phyloP scores from a whole-genome alignment of 495 filamentous ascomycete genomes.

The Cercophora newfieldiana region DNA sequence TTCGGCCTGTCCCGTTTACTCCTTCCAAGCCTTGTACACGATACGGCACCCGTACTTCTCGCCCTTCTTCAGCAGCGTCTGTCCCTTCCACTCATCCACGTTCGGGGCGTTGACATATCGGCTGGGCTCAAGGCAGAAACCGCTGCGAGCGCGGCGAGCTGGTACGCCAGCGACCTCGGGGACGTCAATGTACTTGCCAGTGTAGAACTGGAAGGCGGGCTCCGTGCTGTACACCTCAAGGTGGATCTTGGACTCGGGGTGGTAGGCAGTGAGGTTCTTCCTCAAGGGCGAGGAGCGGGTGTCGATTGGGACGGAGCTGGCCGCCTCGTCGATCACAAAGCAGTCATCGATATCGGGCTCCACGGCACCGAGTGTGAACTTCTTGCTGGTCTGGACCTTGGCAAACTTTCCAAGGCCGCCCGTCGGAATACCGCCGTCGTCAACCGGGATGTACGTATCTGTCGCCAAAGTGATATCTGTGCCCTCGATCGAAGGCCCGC shows the following conservation, averaged over 20 bases:
- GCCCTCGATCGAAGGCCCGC: slow-evolving; percentile 66
- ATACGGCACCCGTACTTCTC: slow-evolving; percentile 75
- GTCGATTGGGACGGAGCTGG: slow-evolving; percentile 66
- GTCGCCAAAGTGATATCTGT: slow-evolving; percentile 73
- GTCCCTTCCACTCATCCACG: slow-evolving; percentile 71
- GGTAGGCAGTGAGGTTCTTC: slow-evolving; percentile 65
- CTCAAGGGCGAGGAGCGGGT: slow-evolving; percentile 67
- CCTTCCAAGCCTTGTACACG: slow-evolving; percentile 80
- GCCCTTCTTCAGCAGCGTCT: slow-evolving; percentile 77
- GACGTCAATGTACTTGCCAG: slow-evolving; percentile 80
- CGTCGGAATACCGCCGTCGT: slow-evolving; percentile 68
- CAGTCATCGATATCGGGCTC: slow-evolving; percentile 85
- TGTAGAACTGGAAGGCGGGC: slow-evolving; percentile 96
- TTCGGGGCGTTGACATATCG: slow-evolving; percentile 88
- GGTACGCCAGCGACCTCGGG: slow-evolving; percentile 65
- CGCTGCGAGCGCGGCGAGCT: slow-evolving; percentile 63
- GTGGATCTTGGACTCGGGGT: slow-evolving; percentile 69
- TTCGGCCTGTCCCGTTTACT: slow-evolving; percentile 28
- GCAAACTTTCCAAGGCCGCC: slow-evolving; percentile 55
- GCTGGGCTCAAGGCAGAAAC: slow-evolving; percentile 89
- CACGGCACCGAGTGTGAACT: slow-evolving; percentile 66
- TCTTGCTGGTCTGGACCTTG: slow-evolving; percentile 59
- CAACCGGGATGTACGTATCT: slow-evolving; percentile 70
- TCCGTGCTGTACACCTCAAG: slow-evolving; percentile 86
- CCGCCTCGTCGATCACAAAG: slow-evolving; percentile 72